phyloP scores from a whole-genome alignment of 2,329 filamentous ascomycete genomes.

The Metarhizium robertsii region DNA sequence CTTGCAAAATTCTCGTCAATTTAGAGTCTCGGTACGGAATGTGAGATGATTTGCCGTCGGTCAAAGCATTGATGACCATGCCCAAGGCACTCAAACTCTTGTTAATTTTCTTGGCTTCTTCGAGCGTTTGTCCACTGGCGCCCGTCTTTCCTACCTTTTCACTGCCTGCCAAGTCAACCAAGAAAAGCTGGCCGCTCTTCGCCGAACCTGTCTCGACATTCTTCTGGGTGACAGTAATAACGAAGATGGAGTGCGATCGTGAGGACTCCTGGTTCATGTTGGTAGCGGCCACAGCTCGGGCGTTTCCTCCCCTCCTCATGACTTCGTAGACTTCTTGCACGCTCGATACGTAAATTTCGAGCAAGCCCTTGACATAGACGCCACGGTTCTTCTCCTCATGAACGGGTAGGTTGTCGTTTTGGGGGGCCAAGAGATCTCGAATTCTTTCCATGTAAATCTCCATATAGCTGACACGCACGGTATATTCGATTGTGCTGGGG shows the following conservation, averaged over 20 bases:
- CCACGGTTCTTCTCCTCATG: conserved; percentile 96
- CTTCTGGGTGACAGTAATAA: conserved; percentile 94
- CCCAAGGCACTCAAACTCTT: conserved; percentile 96
- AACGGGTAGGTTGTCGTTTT: conserved; percentile 94
- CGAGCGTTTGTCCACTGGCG: conserved; percentile 90
- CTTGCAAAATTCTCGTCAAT: conserved; percentile 92
- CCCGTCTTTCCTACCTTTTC: conserved; percentile 99
- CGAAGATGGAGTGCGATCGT: conserved; percentile 95
- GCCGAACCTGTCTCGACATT: conserved; percentile 93
- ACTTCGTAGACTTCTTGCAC: conserved; percentile 96
- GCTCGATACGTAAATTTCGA: conserved; percentile 92
- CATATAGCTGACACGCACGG: conserved; percentile 98
- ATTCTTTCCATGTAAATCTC: conserved; percentile 99
- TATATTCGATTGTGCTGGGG: conserved; percentile 92
- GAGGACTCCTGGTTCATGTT: conserved; percentile 99
- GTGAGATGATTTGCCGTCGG: conserved; percentile 93
- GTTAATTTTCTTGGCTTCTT: conserved; percentile 99
- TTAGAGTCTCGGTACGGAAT: conserved; percentile 97
- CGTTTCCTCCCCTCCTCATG: conserved; percentile 83
- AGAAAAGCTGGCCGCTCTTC: conserved; percentile 92
- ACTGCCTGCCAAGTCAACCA: conserved; percentile 95
- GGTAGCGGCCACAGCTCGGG: conserved; percentile 86
- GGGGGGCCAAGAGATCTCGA: conserved; percentile 80
- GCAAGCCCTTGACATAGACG: conserved; percentile 89
- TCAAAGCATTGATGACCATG: conserved; percentile 97